A percentile compares a stretch with the other conserved stretches of the same genome.
Evolutionary conservation across 257 asterid genomes (phyloP).

Genomic region (Solanum bulbocastanum): DNA sequence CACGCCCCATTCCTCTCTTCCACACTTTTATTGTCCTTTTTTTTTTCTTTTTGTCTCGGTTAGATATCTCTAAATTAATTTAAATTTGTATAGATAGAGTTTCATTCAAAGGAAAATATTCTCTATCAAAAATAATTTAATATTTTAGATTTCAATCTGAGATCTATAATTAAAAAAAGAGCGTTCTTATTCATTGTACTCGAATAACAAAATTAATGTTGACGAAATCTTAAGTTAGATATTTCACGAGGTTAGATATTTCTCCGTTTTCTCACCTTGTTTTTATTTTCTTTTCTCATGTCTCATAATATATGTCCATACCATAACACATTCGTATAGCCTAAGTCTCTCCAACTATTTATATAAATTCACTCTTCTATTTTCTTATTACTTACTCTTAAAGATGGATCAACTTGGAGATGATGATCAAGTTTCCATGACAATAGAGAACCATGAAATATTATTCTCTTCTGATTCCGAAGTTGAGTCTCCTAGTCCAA

Average conservation of each 20-base stretch:
- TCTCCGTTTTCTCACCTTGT: background rate
- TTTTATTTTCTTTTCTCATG: background rate
- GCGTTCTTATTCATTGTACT: background rate
- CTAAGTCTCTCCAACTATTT: background rate
- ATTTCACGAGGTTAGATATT: background rate
- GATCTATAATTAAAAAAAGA: too few species aligned
- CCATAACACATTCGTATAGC: background rate
- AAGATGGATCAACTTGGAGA: background rate
- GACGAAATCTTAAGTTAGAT: background rate
- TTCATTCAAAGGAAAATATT: rapidly evolving
- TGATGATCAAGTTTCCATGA: background rate
- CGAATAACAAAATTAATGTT: background rate
- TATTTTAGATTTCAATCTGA: rapidly evolving
- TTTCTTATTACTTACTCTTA: background rate
- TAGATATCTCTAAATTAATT: background rate
- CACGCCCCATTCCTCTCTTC: background rate
- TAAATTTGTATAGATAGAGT: too few species aligned
- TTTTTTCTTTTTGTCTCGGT: rapidly evolving
- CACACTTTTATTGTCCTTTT: background rate
- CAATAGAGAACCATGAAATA: background rate
- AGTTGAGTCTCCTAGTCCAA: background rate
- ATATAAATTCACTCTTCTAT: background rate
- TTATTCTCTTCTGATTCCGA: background rate
- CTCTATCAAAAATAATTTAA: rapidly evolving
- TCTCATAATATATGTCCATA: background rate